Evolutionary conservation across 2,329 filamentous ascomycete genomes (phyloP).

Genomic region (Fusarium protoensiforme): DNA sequence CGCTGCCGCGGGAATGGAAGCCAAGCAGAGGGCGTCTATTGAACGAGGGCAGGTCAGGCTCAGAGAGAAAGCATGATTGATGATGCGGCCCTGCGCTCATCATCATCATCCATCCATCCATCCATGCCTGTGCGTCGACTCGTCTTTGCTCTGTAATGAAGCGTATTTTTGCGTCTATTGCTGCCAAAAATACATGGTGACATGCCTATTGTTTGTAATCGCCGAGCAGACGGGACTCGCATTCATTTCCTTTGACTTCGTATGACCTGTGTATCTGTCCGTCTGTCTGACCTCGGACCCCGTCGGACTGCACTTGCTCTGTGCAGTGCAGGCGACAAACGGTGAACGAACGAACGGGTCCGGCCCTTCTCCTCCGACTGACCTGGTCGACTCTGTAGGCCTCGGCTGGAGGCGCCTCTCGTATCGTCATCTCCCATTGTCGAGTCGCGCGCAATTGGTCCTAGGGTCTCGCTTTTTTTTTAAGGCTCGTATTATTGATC

Average conservation of each 20-base stretch:
- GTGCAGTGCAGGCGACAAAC: background rate
- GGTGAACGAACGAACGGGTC: background rate
- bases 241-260: conserved; percentile 5
- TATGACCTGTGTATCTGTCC: background rate
- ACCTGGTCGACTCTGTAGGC: conserved; percentile 1
- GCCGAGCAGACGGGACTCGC: background rate
- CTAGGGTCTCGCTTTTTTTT: conserved; percentile 23
- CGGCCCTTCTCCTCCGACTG: conserved; percentile 8
- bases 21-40: conserved; percentile 3
- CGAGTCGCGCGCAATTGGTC: conserved; percentile 6
- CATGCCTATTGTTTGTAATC: conserved; percentile 1
- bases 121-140: background rate
- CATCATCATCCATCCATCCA: no score
- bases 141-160: background rate
- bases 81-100: background rate
- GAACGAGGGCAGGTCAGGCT: background rate
- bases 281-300: background rate
- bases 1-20: background rate
- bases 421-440: conserved; percentile 28
- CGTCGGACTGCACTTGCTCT: background rate
- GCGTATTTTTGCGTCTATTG: background rate
- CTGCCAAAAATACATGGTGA: background rate
- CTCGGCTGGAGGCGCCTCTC: conserved; percentile 18
- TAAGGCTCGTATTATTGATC: conserved; percentile 38
- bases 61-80: conserved; percentile 1